Percentiles rank a stretch among this genome's conserved stretches.
phyloP scores from a whole-genome alignment of 441 rosid genomes.

The Rhodomyrtus psidioides region DNA sequence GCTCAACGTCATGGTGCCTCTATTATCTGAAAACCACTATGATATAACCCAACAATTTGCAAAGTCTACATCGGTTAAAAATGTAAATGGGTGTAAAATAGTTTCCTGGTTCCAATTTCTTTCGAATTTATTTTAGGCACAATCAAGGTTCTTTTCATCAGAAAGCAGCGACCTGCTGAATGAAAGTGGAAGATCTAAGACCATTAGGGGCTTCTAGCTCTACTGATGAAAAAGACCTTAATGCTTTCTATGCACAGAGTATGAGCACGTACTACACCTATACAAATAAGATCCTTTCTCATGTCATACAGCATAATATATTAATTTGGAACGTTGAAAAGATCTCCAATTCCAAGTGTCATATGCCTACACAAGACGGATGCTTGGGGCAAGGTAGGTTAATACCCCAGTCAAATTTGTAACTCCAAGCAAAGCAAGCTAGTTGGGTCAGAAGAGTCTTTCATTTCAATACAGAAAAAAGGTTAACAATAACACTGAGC shows the following conservation, averaged over 20 bases:
- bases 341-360: neutral
- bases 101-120: neutral
- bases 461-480: neutral
- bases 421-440: too few species aligned
- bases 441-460: neutral
- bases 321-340: neutral
- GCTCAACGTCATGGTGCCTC: neutral
- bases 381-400: neutral
- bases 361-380: neutral
- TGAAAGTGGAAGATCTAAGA: neutral
- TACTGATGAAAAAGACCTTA: neutral
- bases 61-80: neutral
- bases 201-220: neutral
- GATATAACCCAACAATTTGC: neutral
- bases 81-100: neutral
- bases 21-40: neutral
- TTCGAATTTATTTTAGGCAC: neutral
- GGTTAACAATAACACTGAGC: neutral
- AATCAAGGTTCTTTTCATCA: neutral
- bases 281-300: neutral
- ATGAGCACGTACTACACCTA: neutral
- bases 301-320: neutral
- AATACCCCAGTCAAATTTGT: neutral
- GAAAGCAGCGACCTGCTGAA: neutral
- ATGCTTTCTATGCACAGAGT: neutral